These are phyloP conservation scores for Porcisia hertigi DNA, from an alignment of 208 protist genomes.

Conservation along the genomic window DNA sequence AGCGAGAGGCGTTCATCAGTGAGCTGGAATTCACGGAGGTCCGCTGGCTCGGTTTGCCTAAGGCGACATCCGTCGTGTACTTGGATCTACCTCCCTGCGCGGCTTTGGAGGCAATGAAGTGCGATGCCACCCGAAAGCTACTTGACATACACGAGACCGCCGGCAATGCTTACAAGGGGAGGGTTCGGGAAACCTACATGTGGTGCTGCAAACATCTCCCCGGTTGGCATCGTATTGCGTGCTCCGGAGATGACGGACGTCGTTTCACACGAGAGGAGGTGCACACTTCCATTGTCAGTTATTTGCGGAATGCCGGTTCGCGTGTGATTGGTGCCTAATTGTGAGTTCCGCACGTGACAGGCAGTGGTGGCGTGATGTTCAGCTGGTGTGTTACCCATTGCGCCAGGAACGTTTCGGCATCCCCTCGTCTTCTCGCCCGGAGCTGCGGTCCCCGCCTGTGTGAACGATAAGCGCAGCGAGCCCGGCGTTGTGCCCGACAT, in stretches of 20 bases:
- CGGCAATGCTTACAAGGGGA: constrained; percentile 72
- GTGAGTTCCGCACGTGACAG: not conserved
- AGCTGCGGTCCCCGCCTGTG: too few relatives aligned
- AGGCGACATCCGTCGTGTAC: constrained; percentile 75
- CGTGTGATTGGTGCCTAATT: not conserved
- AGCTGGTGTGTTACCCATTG: not conserved
- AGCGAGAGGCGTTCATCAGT: constrained; percentile 66
- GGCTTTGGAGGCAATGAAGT: constrained; percentile 73
- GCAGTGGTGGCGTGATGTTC: not conserved
- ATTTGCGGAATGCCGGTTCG: not conserved
- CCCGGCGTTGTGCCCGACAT: not conserved
- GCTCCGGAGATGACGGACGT: constrained; percentile 38
- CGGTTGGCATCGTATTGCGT: constrained; percentile 63
- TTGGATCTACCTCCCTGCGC: constrained; percentile 77
- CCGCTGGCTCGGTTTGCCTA: constrained; percentile 74
- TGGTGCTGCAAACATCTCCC: constrained; percentile 79
- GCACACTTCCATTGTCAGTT: constrained; percentile 23
- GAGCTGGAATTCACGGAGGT: constrained; percentile 75
- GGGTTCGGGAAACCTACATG: constrained; percentile 69
- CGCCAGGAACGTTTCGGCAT: not conserved
- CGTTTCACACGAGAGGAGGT: constrained; percentile 57
- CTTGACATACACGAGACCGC: constrained; percentile 93
- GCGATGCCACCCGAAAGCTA: constrained; percentile 61
- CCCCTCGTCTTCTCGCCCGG: too few relatives aligned
- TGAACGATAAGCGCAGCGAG: not conserved